These are phyloP conservation scores for Chaetomium globosum DNA, from an alignment of 2,329 filamentous ascomycete genomes.

Conservation along the genomic window DNA sequence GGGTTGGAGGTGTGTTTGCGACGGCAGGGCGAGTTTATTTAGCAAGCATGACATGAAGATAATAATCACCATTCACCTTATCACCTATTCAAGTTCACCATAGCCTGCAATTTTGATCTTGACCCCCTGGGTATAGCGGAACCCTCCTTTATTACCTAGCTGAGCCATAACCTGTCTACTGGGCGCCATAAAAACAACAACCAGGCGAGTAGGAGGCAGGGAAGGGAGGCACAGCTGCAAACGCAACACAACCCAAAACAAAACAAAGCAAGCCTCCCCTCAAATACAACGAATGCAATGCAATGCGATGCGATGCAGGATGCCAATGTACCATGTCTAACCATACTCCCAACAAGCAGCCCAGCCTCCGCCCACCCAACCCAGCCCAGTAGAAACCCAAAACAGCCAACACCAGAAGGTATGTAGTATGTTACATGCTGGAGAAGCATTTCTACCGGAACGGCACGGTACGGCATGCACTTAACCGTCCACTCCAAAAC, in stretches of 20 bases:
- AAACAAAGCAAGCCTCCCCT: neutral
- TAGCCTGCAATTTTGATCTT: constrained; percentile 14
- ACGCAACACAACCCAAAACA: neutral
- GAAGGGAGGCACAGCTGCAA: neutral
- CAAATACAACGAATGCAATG: constrained; percentile 1
- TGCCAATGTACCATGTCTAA: neutral
- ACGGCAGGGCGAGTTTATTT: constrained; percentile 19
- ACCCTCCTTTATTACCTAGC: too few species aligned
- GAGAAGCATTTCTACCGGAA: neutral
- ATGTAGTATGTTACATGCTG: neutral
- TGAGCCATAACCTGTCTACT: too few species aligned
- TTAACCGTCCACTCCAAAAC: neutral
- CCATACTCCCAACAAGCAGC: neutral
- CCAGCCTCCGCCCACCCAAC: neutral
- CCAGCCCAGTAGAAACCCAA: neutral
- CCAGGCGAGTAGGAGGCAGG: too few species aligned
- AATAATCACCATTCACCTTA: constrained; percentile 12
- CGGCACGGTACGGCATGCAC: too few species aligned
- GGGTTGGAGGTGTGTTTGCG: constrained; percentile 35
- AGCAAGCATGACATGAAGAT: neutral
- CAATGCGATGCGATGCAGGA: constrained; percentile 7
- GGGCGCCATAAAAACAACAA: too few species aligned
- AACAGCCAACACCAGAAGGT: neutral
- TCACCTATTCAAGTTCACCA: constrained; percentile 26
- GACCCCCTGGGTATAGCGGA: too few species aligned